Base-by-base conservation (phyloP, 805 yeast species). In the Wickerhamiella alocasiicola region DNA sequence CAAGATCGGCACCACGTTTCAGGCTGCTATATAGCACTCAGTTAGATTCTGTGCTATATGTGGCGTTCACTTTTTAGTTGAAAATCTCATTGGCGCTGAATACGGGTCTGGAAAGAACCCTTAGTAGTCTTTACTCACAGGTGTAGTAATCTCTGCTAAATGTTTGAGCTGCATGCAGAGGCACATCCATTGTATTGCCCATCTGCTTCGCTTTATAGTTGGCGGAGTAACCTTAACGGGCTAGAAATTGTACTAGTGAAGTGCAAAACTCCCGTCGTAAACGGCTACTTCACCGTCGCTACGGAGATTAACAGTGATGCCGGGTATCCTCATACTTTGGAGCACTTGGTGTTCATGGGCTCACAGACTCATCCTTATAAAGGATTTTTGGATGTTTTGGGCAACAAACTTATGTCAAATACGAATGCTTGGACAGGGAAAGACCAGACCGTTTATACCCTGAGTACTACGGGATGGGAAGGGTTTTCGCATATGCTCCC, bases 401-500 rank as follows among this genome's bases (percentile, higher is more conserved):
- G 96, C 5, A 83, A 84, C 54, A 62, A 81, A 43, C 77, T 84
- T 46, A 81, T 78, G 60, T 80, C 95, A 2, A 68, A 75, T 4
- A 91, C 97, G 0, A 91, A 91, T 55, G 98, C 98, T 0, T 87
- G 95, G 95, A 91, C 98, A 0, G 84, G 80, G 1, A 83, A 91
- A 4, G 97, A 91, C 60, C 94, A 83, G 55, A 91, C 98, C 0
- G 95, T 85, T 2, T 91, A 91, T 52, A 84, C 95, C 2, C 65
- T 91, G 42, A 71, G 80, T 6, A 76, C 94, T 28, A 97, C 97
- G 1, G 97, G 97, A 7, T 87, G 95, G 95, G 83, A 82, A 43
- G 97, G 96, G 1, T 91, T 91, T 61, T 73, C 72, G 36, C 70
- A 76, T 46, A 62, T 91, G 21, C 68, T 91, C 23, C 97, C 98